These are phyloP conservation scores for Cryphonectria naterciae DNA, from an alignment of 2,329 filamentous ascomycete species.

Conservation along the genomic window DNA sequence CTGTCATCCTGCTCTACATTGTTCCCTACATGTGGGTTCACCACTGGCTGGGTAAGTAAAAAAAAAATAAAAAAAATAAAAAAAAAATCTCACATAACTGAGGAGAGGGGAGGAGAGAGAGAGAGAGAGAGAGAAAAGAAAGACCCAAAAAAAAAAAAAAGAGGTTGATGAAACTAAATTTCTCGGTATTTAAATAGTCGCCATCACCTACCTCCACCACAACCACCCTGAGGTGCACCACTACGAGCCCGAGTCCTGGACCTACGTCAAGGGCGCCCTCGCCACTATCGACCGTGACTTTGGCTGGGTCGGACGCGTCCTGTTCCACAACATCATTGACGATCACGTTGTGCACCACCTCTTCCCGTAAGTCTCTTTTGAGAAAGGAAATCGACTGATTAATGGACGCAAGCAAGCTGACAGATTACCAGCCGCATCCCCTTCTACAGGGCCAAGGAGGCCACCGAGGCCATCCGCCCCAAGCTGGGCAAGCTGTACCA, in stretches of 20 bases:
- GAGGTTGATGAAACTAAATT: conserved; percentile 14
- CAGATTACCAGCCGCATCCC: conserved; percentile 50
- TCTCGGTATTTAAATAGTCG: conserved; percentile 49
- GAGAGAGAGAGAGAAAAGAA: background rate
- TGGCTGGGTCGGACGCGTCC: conserved; percentile 65
- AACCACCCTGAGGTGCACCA: conserved; percentile 64
- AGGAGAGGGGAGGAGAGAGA: background rate
- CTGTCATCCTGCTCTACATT: conserved; percentile 61
- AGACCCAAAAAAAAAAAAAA: too few relatives aligned
- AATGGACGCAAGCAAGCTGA: background rate
- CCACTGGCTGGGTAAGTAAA: conserved; percentile 66
- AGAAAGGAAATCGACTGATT: background rate
- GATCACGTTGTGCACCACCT: conserved; percentile 67
- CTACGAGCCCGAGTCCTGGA: conserved; percentile 63
- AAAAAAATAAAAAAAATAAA: accelerated
- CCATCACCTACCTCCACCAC: conserved; percentile 77
- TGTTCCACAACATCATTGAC: conserved; percentile 70
- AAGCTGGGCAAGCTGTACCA: conserved; percentile 61
- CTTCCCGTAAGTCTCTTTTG: conserved; percentile 50
- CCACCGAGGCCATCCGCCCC: conserved; percentile 59
- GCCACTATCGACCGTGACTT: conserved; percentile 68
- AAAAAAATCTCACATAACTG: background rate
- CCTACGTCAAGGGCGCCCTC: conserved; percentile 63
- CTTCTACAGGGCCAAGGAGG: conserved; percentile 64
- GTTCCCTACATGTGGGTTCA: conserved; percentile 72